Evolutionary conservation across 805 yeast genomes (phyloP).

Genomic region (Metschnikowia proteae): DNA sequence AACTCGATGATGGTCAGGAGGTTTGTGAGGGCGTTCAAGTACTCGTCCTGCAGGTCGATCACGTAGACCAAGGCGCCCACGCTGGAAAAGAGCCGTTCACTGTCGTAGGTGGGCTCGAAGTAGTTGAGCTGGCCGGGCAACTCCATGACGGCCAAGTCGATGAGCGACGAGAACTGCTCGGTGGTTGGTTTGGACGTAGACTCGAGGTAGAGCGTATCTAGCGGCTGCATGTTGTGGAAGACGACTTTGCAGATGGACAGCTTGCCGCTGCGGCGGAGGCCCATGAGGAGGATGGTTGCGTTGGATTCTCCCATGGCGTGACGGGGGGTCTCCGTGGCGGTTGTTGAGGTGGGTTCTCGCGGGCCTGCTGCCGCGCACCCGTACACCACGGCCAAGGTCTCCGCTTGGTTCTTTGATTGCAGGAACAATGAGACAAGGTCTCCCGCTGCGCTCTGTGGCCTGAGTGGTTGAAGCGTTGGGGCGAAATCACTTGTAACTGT

Average conservation of each 20-base stretch:
- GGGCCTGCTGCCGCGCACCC: background rate
- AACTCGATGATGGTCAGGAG: slow-evolving; percentile 83
- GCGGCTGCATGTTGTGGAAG: slow-evolving; percentile 93
- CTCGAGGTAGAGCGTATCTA: slow-evolving; percentile 87
- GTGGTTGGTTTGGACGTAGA: slow-evolving; percentile 85
- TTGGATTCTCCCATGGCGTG: slow-evolving; percentile 32
- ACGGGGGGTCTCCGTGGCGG: background rate
- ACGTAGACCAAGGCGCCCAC: slow-evolving; percentile 93
- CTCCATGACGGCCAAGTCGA: slow-evolving; percentile 87
- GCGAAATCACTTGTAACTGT: too few relatives aligned
- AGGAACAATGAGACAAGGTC: too few relatives aligned
- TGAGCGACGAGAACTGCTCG: slow-evolving; percentile 77
- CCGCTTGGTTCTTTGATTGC: too few relatives aligned
- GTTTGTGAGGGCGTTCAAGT: slow-evolving; percentile 84
- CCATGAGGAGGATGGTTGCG: slow-evolving; percentile 87
- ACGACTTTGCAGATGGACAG: slow-evolving; percentile 94
- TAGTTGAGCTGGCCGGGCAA: slow-evolving; percentile 90
- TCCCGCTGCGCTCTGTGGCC: too few relatives aligned
- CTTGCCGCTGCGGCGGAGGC: slow-evolving; percentile 86
- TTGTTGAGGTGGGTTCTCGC: background rate
- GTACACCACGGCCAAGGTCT: too few relatives aligned
- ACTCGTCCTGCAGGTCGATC: slow-evolving; percentile 94
- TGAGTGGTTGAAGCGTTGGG: too few relatives aligned
- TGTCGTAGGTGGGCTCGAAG: slow-evolving; percentile 81
- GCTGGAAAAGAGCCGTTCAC: slow-evolving; percentile 68